phyloP scores from a whole-genome alignment of 1,139 yeast genomes.

The Suhomyces guaymorum region DNA sequence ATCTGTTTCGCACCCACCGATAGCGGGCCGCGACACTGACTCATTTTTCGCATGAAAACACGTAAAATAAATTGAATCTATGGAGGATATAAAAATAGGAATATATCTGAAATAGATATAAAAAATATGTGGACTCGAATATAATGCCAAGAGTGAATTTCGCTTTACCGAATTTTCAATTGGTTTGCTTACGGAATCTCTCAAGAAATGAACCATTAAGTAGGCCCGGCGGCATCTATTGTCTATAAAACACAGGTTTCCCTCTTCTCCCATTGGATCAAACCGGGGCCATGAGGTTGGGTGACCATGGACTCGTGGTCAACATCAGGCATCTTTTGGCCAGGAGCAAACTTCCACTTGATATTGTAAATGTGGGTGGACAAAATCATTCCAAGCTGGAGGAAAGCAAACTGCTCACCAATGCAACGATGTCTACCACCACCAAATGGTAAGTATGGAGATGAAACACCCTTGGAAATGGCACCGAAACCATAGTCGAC shows the following conservation, averaged over 20 bases:
- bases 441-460: constrained; percentile 96
- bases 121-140: too few relatives aligned
- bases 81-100: too few relatives aligned
- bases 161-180: too few relatives aligned
- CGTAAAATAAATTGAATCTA: too few relatives aligned
- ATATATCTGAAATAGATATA: too few relatives aligned
- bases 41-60: too few relatives aligned
- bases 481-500: constrained; percentile 96
- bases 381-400: constrained; percentile 86
- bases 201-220: too few relatives aligned
- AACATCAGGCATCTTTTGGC: constrained; percentile 62
- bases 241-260: constrained; percentile 16
- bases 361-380: constrained; percentile 73
- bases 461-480: constrained; percentile 90
- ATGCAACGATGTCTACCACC: constrained; percentile 99
- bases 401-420: constrained; percentile 97
- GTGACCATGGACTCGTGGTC: constrained; percentile 95
- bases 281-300: constrained; percentile 78
- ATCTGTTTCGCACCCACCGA: constrained; percentile 1
- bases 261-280: constrained; percentile 75
- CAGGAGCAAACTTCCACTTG: constrained; percentile 70
- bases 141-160: too few relatives aligned
- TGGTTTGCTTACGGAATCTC: too few relatives aligned
- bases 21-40: not conserved
- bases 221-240: too few relatives aligned